Evolutionary conservation across 169 alveolate genomes (phyloP).

Genomic region (Plasmodium reichenowi): DNA sequence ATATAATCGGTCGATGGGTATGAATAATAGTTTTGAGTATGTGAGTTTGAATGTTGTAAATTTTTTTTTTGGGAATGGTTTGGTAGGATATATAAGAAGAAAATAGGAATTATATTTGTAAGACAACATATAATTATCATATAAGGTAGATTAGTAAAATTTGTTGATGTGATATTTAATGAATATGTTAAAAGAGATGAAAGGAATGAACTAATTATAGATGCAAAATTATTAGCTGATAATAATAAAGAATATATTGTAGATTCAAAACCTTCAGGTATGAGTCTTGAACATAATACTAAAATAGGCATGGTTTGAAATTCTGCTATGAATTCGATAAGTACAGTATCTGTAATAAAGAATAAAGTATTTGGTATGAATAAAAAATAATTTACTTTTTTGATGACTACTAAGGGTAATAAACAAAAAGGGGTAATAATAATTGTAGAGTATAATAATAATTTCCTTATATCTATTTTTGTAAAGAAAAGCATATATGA

Average conservation of each 20-base stretch:
- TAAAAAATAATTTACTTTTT: slow-evolving; percentile 84
- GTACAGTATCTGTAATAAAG: slow-evolving; percentile 88
- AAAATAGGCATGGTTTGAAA: slow-evolving; percentile 89
- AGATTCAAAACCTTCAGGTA: slow-evolving; percentile 92
- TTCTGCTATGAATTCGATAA: slow-evolving; percentile 88
- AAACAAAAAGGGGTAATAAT: slow-evolving; percentile 86
- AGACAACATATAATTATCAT: slow-evolving; percentile 58
- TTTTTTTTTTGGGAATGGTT: neutral
- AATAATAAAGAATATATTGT: slow-evolving; percentile 89
- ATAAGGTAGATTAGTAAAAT: slow-evolving; percentile 78
- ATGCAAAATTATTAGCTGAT: slow-evolving; percentile 88
- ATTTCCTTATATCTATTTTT: slow-evolving; percentile 79
- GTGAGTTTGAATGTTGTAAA: neutral
- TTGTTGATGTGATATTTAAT: slow-evolving; percentile 82
- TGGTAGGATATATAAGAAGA: slow-evolving; percentile 19
- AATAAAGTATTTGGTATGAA: slow-evolving; percentile 88
- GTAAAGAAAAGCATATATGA: slow-evolving; percentile 82
- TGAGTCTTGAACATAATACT: slow-evolving; percentile 87
- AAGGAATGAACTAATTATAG: slow-evolving; percentile 86
- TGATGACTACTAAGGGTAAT: slow-evolving; percentile 84
- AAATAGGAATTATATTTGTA: slow-evolving; percentile 49
- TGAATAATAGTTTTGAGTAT: neutral
- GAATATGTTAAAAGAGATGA: slow-evolving; percentile 85
- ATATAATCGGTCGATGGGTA: neutral
- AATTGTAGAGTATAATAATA: slow-evolving; percentile 86